A percentile compares a stretch with the other conserved stretches of the same genome.
Conservation (phyloP, 2,329 filamentous ascomycete genomes). For the Sporothrix protearum region DNA sequence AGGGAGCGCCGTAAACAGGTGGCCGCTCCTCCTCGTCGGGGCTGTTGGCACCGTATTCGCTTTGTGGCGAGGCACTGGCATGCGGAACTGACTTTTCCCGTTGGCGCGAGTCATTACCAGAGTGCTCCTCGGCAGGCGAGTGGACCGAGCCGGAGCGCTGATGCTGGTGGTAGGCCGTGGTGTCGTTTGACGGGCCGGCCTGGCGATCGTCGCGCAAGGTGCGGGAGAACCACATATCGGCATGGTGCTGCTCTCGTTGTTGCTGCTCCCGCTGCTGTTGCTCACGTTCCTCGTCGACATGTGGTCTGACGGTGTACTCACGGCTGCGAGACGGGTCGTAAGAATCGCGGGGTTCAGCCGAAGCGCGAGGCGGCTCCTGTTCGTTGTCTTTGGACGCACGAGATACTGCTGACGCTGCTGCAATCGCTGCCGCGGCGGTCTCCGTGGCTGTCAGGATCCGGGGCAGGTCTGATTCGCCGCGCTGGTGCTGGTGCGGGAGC, state of each 20-base stretch:
- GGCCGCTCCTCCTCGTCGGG: conserved; percentile 52
- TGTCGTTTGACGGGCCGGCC: conserved; percentile 47
- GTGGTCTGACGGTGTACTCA: conserved; percentile 5
- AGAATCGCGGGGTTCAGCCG: conserved; percentile 22
- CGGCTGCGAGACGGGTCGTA: conserved; percentile 18
- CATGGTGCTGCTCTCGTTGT: conserved; percentile 31
- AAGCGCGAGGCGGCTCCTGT: neutral
- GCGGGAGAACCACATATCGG: conserved; percentile 49
- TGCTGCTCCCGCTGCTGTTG: conserved; percentile 23
- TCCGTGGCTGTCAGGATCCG: conserved; percentile 14
- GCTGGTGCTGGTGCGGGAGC: conserved; percentile 34
- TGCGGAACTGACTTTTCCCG: conserved; percentile 22
- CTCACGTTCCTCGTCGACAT: conserved; percentile 11
- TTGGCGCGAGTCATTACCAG: conserved; percentile 40
- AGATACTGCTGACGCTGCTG: conserved; percentile 19
- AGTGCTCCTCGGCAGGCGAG: conserved; percentile 46
- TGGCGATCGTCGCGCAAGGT: conserved; percentile 48
- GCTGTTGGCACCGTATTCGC: conserved; percentile 52
- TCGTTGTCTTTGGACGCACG: conserved; percentile 12
- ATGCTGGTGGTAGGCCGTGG: conserved; percentile 44
- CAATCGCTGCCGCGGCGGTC: conserved; percentile 22
- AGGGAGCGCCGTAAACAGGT: conserved; percentile 43
- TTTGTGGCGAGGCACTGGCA: conserved; percentile 44
- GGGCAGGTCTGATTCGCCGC: neutral
- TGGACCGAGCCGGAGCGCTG: conserved; percentile 45